These are phyloP conservation scores for Nepenthes gracilis DNA, from an alignment of 148 eudicot species.

Conservation along the genomic window DNA sequence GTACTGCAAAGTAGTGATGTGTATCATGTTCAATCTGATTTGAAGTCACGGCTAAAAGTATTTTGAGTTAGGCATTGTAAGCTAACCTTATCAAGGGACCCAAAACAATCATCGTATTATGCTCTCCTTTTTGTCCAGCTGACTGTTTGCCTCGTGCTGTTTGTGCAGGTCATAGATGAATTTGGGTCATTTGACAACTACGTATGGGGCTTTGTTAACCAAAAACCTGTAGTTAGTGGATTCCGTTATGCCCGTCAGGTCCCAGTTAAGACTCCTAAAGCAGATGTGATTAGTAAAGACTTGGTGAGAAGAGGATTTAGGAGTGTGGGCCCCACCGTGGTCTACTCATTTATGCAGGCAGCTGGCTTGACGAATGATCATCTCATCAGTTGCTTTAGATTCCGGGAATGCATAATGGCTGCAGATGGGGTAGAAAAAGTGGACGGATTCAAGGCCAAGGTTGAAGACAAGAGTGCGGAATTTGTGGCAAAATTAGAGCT, in stretches of 20 bases:
- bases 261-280: constrained; percentile 48
- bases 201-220: constrained; percentile 50
- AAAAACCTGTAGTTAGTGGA: constrained; percentile 26
- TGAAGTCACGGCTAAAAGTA: too few relatives aligned
- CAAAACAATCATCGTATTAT: too few relatives aligned
- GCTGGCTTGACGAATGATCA: constrained; percentile 60
- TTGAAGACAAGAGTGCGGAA: neutral
- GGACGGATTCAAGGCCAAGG: neutral
- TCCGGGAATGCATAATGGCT: constrained; percentile 18
- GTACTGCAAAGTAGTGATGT: too few relatives aligned
- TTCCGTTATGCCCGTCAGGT: constrained; percentile 34
- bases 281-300: constrained; percentile 49
- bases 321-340: constrained; percentile 40
- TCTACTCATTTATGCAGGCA: constrained; percentile 54
- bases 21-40: too few relatives aligned
- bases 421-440: neutral
- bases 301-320: constrained; percentile 45
- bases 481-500: neutral
- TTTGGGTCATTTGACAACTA: constrained; percentile 46
- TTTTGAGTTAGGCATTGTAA: too few relatives aligned
- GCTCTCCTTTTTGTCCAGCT: too few relatives aligned
- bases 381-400: constrained; percentile 39
- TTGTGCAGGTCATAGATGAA: constrained; percentile 35
- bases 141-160: neutral
- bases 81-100: too few relatives aligned